Percentiles rank a stretch among this genome's conserved stretches.
Evolutionary conservation across 495 filamentous ascomycete genomes (phyloP).

Genomic region (Tuber aestivum): DNA sequence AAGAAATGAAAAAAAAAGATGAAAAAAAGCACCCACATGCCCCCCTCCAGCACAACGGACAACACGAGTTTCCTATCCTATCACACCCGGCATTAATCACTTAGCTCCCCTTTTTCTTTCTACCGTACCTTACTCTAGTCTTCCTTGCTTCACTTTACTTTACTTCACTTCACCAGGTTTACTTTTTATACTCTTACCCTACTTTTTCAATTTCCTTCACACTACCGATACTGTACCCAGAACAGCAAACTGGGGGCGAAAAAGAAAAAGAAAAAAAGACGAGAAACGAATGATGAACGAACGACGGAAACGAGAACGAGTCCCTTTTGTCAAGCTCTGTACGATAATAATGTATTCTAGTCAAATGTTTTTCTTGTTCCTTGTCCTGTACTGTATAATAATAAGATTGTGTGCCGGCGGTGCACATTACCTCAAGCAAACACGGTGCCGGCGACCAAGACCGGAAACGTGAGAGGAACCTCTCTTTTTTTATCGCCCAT

Average conservation of each 20-base stretch:
- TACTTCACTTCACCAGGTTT: background rate
- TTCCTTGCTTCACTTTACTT: background rate
- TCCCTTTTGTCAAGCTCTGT: background rate
- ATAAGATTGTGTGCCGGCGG: background rate
- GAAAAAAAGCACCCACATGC: background rate
- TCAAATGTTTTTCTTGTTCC: background rate
- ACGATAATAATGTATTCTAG: background rate
- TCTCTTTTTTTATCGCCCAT: no score
- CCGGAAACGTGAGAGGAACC: no score
- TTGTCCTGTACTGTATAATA: background rate
- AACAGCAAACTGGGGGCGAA: background rate
- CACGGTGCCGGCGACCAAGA: no score
- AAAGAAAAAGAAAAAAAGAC: background rate
- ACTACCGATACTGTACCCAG: background rate
- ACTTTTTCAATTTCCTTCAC: constrained; percentile 2
- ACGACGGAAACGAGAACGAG: background rate
- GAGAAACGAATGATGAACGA: background rate
- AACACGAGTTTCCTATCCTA: background rate
- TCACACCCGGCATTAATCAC: background rate
- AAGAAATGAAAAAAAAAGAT: background rate
- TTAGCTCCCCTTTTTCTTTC: no score
- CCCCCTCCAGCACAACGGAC: constrained; percentile 3
- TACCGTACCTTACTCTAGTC: background rate
- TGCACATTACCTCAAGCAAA: background rate
- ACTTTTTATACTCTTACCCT: background rate